Conservation (phyloP, 331 rosid species). For the Quercus lobata region DNA sequence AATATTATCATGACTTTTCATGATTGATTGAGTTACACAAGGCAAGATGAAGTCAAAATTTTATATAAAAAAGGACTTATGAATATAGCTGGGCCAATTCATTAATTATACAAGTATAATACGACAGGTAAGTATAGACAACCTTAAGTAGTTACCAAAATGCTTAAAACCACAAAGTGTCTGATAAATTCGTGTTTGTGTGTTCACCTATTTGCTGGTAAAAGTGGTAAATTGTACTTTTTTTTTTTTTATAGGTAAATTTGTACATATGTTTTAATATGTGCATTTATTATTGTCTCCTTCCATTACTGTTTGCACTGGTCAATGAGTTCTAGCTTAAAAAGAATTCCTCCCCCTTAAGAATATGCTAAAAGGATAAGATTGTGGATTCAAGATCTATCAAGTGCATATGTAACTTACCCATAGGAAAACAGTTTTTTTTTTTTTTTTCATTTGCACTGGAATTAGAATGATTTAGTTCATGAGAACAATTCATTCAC, state of each 20-base stretch:
- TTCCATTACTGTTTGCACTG: background rate
- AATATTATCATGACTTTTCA: background rate
- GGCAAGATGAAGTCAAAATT: background rate
- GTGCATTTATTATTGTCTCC: background rate
- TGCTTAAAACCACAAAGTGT: too few species aligned
- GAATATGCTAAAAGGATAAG: too few species aligned
- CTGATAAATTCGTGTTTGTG: too few species aligned
- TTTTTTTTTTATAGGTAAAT: background rate
- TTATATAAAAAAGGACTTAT: background rate
- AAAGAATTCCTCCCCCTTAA: too few species aligned
- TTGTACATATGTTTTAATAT: background rate
- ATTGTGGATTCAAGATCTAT: too few species aligned
- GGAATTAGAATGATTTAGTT: background rate
- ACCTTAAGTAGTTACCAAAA: too few species aligned
- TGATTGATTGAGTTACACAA: background rate
- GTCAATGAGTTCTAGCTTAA: too few species aligned
- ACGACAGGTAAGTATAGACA: background rate
- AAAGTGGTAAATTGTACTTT: too few species aligned
- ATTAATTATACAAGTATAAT: background rate
- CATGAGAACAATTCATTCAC: constrained; percentile 22
- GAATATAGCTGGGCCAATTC: too few species aligned
- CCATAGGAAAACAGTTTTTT: background rate
- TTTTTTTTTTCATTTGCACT: background rate
- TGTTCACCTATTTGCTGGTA: too few species aligned
- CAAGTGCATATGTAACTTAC: background rate